Evolutionary conservation across 352 stramenopile species (phyloP).

Genomic region (Globisporangium mamillatum): DNA sequence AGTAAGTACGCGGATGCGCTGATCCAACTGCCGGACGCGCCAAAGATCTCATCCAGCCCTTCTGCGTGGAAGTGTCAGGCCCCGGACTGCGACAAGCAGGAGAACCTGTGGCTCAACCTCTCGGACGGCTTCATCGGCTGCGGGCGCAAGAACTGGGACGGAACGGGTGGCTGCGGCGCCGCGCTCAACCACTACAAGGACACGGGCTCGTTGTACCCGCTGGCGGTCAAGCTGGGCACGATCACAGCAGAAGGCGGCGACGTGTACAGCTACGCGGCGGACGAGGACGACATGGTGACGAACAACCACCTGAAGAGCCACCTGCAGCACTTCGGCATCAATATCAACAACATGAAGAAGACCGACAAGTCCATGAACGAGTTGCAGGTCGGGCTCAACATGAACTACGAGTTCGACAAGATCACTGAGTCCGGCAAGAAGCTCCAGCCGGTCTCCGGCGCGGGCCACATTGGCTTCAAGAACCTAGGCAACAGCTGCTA

Average conservation of each 20-base stretch:
- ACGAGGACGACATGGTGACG: slow-evolving; percentile 97
- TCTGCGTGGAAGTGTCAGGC: slow-evolving; percentile 86
- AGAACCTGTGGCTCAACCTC: slow-evolving; percentile 99
- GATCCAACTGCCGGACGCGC: slow-evolving; percentile 53
- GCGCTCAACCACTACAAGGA: slow-evolving; percentile 95
- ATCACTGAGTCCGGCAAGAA: slow-evolving; percentile 97
- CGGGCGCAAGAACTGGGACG: slow-evolving; percentile 94
- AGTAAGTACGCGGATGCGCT: slow-evolving; percentile 80
- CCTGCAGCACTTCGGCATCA: slow-evolving; percentile 95
- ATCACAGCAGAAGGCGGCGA: slow-evolving; percentile 95
- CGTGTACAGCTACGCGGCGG: slow-evolving; percentile 97
- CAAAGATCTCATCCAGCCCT: slow-evolving; percentile 71
- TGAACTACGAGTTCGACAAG: slow-evolving; percentile 97
- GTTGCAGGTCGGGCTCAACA: slow-evolving; percentile 96
- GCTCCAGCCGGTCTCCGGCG: slow-evolving; percentile 88
- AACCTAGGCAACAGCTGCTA: slow-evolving; percentile 99
- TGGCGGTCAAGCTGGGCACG: slow-evolving; percentile 98
- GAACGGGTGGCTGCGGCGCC: slow-evolving; percentile 93
- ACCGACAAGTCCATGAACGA: slow-evolving; percentile 99
- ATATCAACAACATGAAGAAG: slow-evolving; percentile 93
- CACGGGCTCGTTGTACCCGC: slow-evolving; percentile 91
- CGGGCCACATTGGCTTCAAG: slow-evolving; percentile 94
- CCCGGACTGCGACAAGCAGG: slow-evolving; percentile 92
- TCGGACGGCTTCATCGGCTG: slow-evolving; percentile 88
- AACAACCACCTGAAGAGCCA: slow-evolving; percentile 95